These are phyloP conservation scores for Penicillium herquei DNA, from an alignment of 495 filamentous ascomycete species.

Conservation along the genomic window DNA sequence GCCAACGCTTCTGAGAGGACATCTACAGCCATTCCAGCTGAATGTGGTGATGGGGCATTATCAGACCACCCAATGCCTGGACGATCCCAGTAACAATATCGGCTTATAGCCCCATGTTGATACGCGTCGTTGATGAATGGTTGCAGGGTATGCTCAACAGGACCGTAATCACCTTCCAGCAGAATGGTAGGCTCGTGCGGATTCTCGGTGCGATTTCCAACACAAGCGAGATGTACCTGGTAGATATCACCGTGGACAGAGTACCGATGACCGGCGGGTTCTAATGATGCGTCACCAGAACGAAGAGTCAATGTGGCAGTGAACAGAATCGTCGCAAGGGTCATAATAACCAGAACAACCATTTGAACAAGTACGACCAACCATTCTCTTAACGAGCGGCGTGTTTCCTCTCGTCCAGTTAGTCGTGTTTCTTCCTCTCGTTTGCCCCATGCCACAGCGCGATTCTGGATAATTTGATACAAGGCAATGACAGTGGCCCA, in stretches of 20 bases:
- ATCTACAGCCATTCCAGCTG: constrained; percentile 84
- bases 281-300: constrained; percentile 68
- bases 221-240: constrained; percentile 79
- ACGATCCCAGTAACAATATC: constrained; percentile 95
- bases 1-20: constrained; percentile 81
- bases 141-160: constrained; percentile 71
- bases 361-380: constrained; percentile 73
- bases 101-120: constrained; percentile 69
- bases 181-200: constrained; percentile 65
- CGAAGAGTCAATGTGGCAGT: constrained; percentile 77
- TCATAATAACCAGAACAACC: constrained; percentile 63
- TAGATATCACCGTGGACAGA: constrained; percentile 81
- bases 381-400: constrained; percentile 82
- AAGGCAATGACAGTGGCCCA: constrained; percentile 67
- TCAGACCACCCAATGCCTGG: constrained; percentile 90
- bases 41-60: constrained; percentile 88
- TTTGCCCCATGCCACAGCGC: constrained; percentile 88
- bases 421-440: constrained; percentile 86
- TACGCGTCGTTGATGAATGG: constrained; percentile 64
- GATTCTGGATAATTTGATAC: constrained; percentile 61
- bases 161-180: constrained; percentile 74
- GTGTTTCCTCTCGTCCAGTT: constrained; percentile 84
- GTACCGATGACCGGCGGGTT: constrained; percentile 67
- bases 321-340: constrained; percentile 65
- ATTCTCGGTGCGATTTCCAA: constrained; percentile 58